A percentile compares a stretch with the other conserved stretches of the same genome.
phyloP scores from a whole-genome alignment of 2,329 filamentous ascomycete genomes.

The Elsinoe perseae region DNA sequence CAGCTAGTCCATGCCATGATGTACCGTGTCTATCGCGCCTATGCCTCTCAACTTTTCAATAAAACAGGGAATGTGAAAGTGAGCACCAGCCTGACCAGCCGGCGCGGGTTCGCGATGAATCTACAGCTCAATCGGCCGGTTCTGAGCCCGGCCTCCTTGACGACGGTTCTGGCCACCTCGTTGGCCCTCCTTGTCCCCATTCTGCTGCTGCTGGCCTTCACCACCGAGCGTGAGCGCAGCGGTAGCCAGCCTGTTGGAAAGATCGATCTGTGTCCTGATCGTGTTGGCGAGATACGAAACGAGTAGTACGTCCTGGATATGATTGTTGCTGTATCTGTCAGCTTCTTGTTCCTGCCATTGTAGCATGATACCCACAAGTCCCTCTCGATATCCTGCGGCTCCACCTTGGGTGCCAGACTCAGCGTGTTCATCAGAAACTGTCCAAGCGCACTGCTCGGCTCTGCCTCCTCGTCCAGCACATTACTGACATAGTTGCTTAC shows the following conservation, averaged over 20 bases:
- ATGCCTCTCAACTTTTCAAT: conserved; percentile 8
- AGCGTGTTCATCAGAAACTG: conserved; percentile 94
- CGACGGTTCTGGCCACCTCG: conserved; percentile 19
- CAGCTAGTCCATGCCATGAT: conserved; percentile 10
- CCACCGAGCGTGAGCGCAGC: conserved; percentile 44
- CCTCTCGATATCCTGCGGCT: conserved; percentile 79
- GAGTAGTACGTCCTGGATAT: conserved; percentile 97
- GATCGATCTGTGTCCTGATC: conserved; percentile 96
- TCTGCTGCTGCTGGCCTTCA: conserved; percentile 22
- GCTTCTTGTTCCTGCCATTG: background rate
- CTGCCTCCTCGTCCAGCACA: conserved; percentile 86
- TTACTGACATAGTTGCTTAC: conserved; percentile 88
- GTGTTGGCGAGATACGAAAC: conserved; percentile 98
- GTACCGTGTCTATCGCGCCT: conserved; percentile 1
- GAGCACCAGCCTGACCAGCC: background rate
- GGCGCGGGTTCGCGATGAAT: background rate
- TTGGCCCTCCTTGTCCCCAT: conserved; percentile 17
- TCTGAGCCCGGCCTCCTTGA: conserved; percentile 18
- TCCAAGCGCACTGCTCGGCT: conserved; percentile 82
- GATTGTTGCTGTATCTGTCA: conserved; percentile 66
- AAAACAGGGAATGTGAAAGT: conserved; percentile 6
- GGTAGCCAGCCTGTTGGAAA: conserved; percentile 85
- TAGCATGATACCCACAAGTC: conserved; percentile 60
- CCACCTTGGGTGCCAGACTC: conserved; percentile 89
- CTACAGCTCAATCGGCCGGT: conserved; percentile 19